Conservation (phyloP, 306 rosid species). For the Castanospermum australe region DNA sequence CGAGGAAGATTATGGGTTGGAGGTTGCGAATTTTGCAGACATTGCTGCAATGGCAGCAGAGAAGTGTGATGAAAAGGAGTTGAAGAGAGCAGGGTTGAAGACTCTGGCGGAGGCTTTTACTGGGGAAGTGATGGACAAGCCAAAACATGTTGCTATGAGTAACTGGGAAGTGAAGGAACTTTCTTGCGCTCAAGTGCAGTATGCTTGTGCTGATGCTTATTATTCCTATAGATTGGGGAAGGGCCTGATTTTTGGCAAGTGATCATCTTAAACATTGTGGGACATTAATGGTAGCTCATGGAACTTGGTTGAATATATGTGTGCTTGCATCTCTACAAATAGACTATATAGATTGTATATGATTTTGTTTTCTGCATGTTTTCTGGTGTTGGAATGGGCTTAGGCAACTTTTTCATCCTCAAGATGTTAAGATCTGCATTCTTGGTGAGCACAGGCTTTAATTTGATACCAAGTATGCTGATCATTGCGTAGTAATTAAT, state of each 20-base stretch:
- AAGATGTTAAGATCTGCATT: too few relatives aligned
- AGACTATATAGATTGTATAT: too few relatives aligned
- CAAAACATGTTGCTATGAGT: not conserved
- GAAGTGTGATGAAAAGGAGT: not conserved
- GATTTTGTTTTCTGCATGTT: too few relatives aligned
- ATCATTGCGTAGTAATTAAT: too few relatives aligned
- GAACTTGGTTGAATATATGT: too few relatives aligned
- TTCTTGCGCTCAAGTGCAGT: not conserved
- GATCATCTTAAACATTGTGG: not conserved
- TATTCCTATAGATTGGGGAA: not conserved
- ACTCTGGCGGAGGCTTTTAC: not conserved
- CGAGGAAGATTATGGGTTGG: not conserved
- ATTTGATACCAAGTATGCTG: too few relatives aligned
- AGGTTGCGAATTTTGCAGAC: not conserved
- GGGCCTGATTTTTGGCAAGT: not conserved
- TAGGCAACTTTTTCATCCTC: too few relatives aligned
- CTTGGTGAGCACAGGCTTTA: too few relatives aligned
- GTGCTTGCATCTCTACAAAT: too few relatives aligned
- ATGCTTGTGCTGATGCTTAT: not conserved
- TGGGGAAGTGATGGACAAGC: not conserved
- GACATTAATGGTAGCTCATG: not conserved
- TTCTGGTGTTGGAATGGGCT: too few relatives aligned
- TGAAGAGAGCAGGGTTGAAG: not conserved
- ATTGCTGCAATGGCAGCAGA: not conserved
- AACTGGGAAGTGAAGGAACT: not conserved